Evolutionary conservation across 2,329 filamentous ascomycete species (phyloP).

Genomic region (Diaporthe sp.): DNA sequence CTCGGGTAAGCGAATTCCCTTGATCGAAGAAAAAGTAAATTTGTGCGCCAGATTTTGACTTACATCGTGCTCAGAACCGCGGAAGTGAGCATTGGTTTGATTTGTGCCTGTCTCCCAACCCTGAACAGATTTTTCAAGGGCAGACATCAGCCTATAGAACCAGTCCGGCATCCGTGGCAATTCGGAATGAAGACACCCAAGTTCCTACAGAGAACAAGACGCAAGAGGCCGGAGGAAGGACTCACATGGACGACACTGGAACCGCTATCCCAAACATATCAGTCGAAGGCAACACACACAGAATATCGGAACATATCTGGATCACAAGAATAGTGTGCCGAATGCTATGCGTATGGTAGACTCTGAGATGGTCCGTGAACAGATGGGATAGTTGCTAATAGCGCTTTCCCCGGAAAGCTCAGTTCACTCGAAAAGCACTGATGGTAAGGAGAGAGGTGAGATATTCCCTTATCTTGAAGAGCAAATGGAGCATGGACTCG

Average conservation of each 20-base stretch:
- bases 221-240: not conserved
- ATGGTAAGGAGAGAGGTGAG: too few species aligned
- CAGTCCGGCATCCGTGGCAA: constrained; percentile 4
- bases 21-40: not conserved
- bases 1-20: constrained; percentile 14
- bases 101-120: constrained; percentile 26
- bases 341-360: not conserved
- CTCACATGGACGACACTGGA: constrained; percentile 14
- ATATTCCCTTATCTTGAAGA: too few species aligned
- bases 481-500: too few species aligned
- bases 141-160: constrained; percentile 5
- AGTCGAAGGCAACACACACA: not conserved
- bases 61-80: not conserved
- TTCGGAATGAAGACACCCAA: constrained; percentile 15
- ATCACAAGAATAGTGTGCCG: not conserved
- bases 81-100: constrained; percentile 25
- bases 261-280: not conserved
- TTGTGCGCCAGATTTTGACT: not conserved
- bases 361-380: not conserved
- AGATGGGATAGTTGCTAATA: too few species aligned
- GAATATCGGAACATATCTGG: not conserved
- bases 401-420: too few species aligned
- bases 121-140: constrained; percentile 18
- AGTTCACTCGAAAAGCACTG: too few species aligned
- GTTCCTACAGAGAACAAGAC: constrained; percentile 4